Conservation (phyloP, 2,329 filamentous ascomycete species). For the Cyclaneusma minus region DNA sequence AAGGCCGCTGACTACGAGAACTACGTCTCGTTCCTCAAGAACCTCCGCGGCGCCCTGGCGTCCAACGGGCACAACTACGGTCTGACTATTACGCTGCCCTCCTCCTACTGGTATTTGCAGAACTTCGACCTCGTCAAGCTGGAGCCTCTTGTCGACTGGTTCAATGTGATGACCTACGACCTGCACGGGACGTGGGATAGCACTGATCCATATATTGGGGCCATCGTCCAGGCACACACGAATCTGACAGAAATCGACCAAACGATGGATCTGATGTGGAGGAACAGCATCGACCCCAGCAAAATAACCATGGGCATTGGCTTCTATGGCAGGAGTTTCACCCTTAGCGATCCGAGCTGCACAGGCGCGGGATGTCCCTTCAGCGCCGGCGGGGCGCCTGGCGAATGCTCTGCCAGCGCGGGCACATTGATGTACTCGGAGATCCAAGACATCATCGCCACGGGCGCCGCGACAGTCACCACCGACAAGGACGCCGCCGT, state of each 20-base stretch:
- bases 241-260: conserved; percentile 29
- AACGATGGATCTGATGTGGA: conserved; percentile 27
- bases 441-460: conserved; percentile 16
- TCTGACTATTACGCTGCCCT: conserved; percentile 1
- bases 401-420: conserved; percentile 11
- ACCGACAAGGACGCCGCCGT: conserved; percentile 15
- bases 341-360: conserved; percentile 7
- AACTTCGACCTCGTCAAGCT: conserved; percentile 2
- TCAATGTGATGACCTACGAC: conserved; percentile 31
- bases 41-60: not conserved
- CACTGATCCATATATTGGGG: conserved; percentile 17
- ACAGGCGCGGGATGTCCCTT: conserved; percentile 10
- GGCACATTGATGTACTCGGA: conserved; percentile 22
- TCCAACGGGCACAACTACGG: not conserved
- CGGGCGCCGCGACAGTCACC: conserved; percentile 6
- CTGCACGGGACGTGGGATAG: conserved; percentile 27
- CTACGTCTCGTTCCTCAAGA: conserved; percentile 14
- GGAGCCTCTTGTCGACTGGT: conserved; percentile 19
- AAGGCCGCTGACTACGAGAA: conserved; percentile 20
- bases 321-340: conserved; percentile 25
- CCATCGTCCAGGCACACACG: conserved; percentile 22
- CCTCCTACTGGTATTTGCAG: conserved; percentile 4
- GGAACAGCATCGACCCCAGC: conserved; percentile 21
- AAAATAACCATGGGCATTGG: conserved; percentile 27
- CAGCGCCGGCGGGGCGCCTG: conserved; percentile 8